Evolutionary conservation across 495 filamentous ascomycete species (phyloP).

Genomic region (Podospora fimiseda): DNA sequence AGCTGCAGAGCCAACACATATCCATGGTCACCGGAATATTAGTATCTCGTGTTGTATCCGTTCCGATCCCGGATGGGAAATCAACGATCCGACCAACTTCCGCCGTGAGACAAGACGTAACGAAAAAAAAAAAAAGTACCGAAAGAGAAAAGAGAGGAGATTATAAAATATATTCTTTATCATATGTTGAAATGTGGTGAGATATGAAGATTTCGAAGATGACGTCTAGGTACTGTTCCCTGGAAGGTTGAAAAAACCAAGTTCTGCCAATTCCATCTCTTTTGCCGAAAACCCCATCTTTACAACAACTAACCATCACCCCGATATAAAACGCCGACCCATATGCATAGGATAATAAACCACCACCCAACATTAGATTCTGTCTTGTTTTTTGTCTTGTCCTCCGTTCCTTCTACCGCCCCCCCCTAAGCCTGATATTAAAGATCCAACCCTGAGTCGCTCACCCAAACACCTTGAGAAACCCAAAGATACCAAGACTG

Average conservation of each 20-base stretch:
- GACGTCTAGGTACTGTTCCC: background rate
- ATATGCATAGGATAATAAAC: constrained; percentile 8
- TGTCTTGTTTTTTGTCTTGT: background rate
- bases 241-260: background rate
- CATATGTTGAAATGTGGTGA: background rate
- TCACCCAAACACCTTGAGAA: constrained; percentile 84
- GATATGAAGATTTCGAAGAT: background rate
- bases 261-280: background rate
- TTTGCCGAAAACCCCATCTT: constrained; percentile 2
- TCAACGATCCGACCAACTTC: no score
- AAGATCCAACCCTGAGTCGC: background rate
- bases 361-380: background rate
- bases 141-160: no score
- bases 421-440: background rate
- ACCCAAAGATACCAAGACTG: constrained; percentile 84
- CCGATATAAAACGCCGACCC: constrained; percentile 11
- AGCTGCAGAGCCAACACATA: no score
- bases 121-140: no score
- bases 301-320: no score
- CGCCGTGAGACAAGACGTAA: no score
- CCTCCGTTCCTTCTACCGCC: background rate
- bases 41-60: no score
- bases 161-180: no score
- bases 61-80: no score
- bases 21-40: no score